Evolutionary conservation across 2,329 filamentous ascomycete species (phyloP).

Genomic region (Blastomyces emzantsi): DNA sequence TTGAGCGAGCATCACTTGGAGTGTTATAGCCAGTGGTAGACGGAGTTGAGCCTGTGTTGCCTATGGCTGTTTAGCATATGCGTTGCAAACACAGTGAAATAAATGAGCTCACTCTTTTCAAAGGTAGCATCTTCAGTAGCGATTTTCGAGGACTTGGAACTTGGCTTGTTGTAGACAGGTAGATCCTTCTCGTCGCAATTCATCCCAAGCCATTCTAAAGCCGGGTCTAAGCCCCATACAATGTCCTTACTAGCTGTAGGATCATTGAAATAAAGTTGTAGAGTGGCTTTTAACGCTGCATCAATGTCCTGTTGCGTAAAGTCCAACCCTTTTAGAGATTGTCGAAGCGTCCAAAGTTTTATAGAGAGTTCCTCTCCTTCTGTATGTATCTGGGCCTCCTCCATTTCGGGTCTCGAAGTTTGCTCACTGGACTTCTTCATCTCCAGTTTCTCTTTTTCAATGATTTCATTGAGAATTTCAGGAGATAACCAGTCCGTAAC

Average conservation of each 20-base stretch:
- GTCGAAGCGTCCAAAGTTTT: slow-evolving; percentile 75
- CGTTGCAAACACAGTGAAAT: not conserved
- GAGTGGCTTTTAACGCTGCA: slow-evolving; percentile 55
- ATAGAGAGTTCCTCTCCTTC: slow-evolving; percentile 70
- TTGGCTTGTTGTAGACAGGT: slow-evolving; percentile 56
- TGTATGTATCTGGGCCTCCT: slow-evolving; percentile 32
- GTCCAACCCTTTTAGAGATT: slow-evolving; percentile 58
- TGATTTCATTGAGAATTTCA: slow-evolving; percentile 67
- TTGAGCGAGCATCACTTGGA: slow-evolving; percentile 6
- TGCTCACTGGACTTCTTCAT: slow-evolving; percentile 30
- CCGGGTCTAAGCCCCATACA: slow-evolving; percentile 80
- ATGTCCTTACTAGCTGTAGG: slow-evolving; percentile 49
- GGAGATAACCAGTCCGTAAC: slow-evolving; percentile 68
- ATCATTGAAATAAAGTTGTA: slow-evolving; percentile 58
- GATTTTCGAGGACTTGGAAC: slow-evolving; percentile 17
- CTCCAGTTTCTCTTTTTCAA: slow-evolving; percentile 50
- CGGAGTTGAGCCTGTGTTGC: slow-evolving; percentile 5
- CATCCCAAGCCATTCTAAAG: slow-evolving; percentile 81
- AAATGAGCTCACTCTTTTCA: not conserved
- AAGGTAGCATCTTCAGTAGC: not conserved
- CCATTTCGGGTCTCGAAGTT: slow-evolving; percentile 21
- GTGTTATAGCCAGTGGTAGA: slow-evolving; percentile 12
- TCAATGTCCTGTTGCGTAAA: slow-evolving; percentile 58
- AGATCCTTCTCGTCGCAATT: slow-evolving; percentile 61
- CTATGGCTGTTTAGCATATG: slow-evolving; percentile 14